phyloP scores from a whole-genome alignment of 2,329 filamentous ascomycete species.

The Diaporthe sp. region DNA sequence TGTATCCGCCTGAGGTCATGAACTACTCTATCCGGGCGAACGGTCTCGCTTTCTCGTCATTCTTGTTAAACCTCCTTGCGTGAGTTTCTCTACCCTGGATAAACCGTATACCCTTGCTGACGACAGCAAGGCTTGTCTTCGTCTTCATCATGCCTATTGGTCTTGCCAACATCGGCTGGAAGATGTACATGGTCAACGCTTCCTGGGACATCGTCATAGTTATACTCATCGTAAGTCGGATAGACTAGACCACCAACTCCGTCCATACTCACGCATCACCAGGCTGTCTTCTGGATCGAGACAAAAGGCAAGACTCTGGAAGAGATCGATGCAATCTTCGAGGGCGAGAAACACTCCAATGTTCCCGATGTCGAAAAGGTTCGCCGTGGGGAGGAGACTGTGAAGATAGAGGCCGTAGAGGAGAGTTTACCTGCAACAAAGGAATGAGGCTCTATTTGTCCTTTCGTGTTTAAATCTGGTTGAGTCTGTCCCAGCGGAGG shows the following conservation, averaged over 20 bases:
- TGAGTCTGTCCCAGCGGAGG: neutral
- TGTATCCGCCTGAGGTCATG: conserved; percentile 64
- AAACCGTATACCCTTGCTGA: neutral
- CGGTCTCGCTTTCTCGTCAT: conserved; percentile 54
- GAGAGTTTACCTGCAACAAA: conserved; percentile 37
- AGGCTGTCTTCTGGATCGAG: conserved; percentile 52
- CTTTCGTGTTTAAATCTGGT: neutral
- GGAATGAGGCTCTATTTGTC: neutral
- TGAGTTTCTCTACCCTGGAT: conserved; percentile 33
- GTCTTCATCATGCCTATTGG: conserved; percentile 55
- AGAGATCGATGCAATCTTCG: conserved; percentile 53
- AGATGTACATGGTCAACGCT: conserved; percentile 62
- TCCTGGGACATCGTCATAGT: conserved; percentile 56
- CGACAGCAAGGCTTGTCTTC: conserved; percentile 7
- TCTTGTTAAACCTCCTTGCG: conserved; percentile 48
- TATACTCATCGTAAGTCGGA: conserved; percentile 51
- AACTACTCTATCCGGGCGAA: conserved; percentile 63
- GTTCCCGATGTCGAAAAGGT: conserved; percentile 46
- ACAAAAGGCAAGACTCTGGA: conserved; percentile 54
- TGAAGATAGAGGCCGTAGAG: conserved; percentile 43
- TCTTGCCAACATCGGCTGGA: conserved; percentile 57
- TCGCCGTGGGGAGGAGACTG: conserved; percentile 41
- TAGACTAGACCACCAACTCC: neutral
- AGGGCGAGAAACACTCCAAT: conserved; percentile 49
- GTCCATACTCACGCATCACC: neutral